Base-by-base conservation (phyloP, 441 rosid species). In the Biscutella auriculata region DNA sequence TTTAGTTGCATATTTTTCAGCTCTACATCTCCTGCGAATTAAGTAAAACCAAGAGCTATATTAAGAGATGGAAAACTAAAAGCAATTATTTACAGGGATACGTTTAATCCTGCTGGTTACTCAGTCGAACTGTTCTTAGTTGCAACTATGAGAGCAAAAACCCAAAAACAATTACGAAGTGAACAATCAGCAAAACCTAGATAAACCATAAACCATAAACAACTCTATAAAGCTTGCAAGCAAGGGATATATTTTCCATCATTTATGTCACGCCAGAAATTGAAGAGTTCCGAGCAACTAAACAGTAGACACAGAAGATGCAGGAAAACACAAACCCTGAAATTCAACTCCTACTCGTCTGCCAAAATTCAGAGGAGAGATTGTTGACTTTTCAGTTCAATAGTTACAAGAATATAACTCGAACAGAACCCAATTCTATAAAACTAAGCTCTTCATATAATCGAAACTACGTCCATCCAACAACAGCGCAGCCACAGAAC, bases 1-100 rank as follows among this genome's bases (percentile, higher is more conserved):
- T 90, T 90, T 62, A 94, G 66, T 63, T 94, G 97, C 99, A 89
- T 94, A 73, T 90, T 94, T 54, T 84, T 90, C 67, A 89, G 84
- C 79, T 84, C 96, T 29, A 90, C 97, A 84, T 94, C 81, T 42
- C 99, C 97, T 94, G 70, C 21, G 26, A 60, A 50, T 46, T 25
- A 55, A 59, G 57, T n/a, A 52, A 34, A 66, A 44, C 68, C 37
- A 51, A 41, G 3, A 25, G 63, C 46, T 21, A 56, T 17, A 62
- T 10, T 42, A 53, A 47, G 25, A 46, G 27, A 13, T 41, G 49
- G 26, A 6, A 27, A 42, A 10, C 17, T 32, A 14, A 17, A 51
- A 37, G 45, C 25, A 15, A 37, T 17, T 57, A 5, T 34, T 32
- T 6, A 9, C 19, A 17, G 44, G 7, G 29, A 57, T 14, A 48